Evolutionary conservation across 1,139 yeast species (phyloP).

Genomic region (Suhomyces guaymorum): DNA sequence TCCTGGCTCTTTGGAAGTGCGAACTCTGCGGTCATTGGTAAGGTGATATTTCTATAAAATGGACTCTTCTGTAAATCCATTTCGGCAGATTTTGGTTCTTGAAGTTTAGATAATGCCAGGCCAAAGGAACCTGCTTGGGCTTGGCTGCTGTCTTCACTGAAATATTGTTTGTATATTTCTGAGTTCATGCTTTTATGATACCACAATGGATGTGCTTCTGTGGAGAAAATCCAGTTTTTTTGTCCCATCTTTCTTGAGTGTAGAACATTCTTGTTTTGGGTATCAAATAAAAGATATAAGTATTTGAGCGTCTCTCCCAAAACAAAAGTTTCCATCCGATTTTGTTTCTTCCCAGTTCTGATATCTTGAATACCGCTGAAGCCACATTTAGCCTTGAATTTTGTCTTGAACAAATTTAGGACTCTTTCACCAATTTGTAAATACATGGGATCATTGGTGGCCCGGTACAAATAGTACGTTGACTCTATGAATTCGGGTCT

Average conservation of each 20-base stretch:
- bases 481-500: conserved; percentile 92
- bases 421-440: conserved; percentile 71
- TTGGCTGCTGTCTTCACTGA: conserved; percentile 7
- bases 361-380: conserved; percentile 78
- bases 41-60: conserved; percentile 22
- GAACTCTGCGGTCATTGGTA: conserved; percentile 15
- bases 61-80: conserved; percentile 6
- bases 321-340: conserved; percentile 91
- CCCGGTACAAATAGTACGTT: conserved; percentile 78
- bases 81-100: conserved; percentile 7
- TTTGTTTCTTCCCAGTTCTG: conserved; percentile 60
- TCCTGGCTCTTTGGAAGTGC: conserved; percentile 17
- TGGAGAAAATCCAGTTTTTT: conserved; percentile 74
- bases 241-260: conserved; percentile 30
- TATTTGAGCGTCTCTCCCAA: conserved; percentile 85
- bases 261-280: conserved; percentile 55
- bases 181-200: conserved; percentile 30
- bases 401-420: conserved; percentile 52
- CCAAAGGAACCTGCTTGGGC: conserved; percentile 10
- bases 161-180: conserved; percentile 5
- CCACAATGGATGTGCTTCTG: conserved; percentile 96
- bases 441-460: conserved; percentile 85
- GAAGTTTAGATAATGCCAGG: conserved; percentile 10
- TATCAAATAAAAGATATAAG: conserved; percentile 77
- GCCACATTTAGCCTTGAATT: conserved; percentile 69